Conservation (phyloP, 306 rosid genomes). For the Oemleria cerasiformis region DNA sequence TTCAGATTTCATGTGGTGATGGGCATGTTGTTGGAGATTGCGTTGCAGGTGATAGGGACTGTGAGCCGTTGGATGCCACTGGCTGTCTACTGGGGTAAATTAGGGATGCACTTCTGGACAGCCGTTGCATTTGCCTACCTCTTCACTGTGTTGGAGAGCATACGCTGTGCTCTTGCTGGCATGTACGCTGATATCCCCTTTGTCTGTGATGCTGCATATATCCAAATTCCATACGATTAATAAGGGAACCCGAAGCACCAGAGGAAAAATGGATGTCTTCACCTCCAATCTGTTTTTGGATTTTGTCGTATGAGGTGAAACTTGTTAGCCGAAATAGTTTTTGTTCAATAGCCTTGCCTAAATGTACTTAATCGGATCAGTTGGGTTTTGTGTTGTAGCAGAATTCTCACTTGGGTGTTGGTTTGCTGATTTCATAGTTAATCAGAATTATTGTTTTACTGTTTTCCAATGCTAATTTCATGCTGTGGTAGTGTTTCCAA, state of each 20-base stretch:
- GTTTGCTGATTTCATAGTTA: neutral
- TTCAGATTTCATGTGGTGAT: slow-evolving; percentile 85
- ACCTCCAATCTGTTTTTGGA: neutral
- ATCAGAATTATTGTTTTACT: neutral
- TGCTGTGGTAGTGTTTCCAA: neutral
- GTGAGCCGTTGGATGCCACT: slow-evolving; percentile 94
- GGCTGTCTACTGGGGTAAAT: slow-evolving; percentile 71
- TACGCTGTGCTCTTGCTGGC: slow-evolving; percentile 79
- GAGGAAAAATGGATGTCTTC: neutral
- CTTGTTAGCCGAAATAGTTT: neutral
- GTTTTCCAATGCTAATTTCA: neutral
- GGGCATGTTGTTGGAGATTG: slow-evolving; percentile 93
- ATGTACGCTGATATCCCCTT: slow-evolving; percentile 96
- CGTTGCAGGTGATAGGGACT: slow-evolving; percentile 84
- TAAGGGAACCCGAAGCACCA: neutral
- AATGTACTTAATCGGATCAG: too few species aligned
- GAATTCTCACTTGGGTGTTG: neutral
- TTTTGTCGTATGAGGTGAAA: slow-evolving; percentile 4
- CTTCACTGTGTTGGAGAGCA: slow-evolving; percentile 64
- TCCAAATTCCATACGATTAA: slow-evolving; percentile 90
- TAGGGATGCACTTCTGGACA: slow-evolving; percentile 96
- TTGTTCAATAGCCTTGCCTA: neutral
- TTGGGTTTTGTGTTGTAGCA: neutral
- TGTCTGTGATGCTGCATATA: slow-evolving; percentile 81
- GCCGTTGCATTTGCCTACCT: slow-evolving; percentile 56